Percentiles rank a stretch among this genome's conserved stretches.
Evolutionary conservation across 1,284 basidiomycete species (phyloP).

Genomic region (Flammula alnicola): DNA sequence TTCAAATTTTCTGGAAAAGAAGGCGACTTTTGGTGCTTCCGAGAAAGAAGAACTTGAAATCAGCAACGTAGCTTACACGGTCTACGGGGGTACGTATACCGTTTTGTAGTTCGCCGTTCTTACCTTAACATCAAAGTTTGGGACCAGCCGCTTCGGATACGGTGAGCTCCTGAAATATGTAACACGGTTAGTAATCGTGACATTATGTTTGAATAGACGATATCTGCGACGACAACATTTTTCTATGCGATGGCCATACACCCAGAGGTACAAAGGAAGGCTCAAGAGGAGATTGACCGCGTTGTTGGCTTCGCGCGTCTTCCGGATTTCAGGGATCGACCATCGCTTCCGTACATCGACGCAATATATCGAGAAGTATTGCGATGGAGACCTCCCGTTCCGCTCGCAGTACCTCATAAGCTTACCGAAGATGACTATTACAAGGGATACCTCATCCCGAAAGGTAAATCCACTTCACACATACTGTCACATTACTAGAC

Average conservation of each 20-base stretch:
- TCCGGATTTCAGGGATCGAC: background rate
- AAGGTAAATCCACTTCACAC: no score
- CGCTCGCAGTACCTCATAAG: conserved; percentile 14
- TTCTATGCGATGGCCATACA: conserved; percentile 37
- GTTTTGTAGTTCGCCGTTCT: no score
- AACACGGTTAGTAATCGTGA: no score
- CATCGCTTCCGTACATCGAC: conserved; percentile 32
- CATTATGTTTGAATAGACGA: background rate
- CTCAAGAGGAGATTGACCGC: conserved; percentile 18
- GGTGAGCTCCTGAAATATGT: background rate
- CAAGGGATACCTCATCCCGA: conserved; percentile 24
- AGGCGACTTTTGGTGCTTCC: no score
- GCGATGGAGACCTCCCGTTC: conserved; percentile 23
- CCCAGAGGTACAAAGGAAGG: conserved; percentile 34
- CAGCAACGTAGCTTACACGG: background rate
- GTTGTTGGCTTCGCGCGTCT: background rate
- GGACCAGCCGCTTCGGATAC: conserved; percentile 2
- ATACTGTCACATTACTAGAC: no score
- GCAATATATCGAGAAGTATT: conserved; percentile 34
- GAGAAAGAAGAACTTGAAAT: background rate
- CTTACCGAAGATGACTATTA: conserved; percentile 19
- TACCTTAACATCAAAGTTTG: background rate
- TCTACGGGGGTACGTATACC: background rate
- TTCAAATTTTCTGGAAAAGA: background rate
- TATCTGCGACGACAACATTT: conserved; percentile 18